Conservation (phyloP, 2,329 filamentous ascomycete species). For the Hypoxylon sp. region DNA sequence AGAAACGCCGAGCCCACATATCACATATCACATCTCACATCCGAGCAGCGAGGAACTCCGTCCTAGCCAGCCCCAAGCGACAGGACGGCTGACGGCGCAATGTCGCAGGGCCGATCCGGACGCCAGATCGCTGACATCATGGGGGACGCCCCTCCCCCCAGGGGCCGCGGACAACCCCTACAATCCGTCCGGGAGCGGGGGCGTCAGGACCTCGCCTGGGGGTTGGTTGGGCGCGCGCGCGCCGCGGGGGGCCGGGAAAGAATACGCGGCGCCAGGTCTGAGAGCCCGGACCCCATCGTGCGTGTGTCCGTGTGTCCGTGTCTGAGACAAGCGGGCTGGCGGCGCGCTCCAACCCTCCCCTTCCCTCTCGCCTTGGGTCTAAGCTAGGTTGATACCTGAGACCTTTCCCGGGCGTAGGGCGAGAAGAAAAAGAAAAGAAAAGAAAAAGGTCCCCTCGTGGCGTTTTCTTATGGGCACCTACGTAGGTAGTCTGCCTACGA, state of each 20-base stretch:
- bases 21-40: not conserved
- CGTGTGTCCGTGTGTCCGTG: too few species aligned
- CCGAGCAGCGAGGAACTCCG: not conserved
- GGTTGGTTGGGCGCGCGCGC: not conserved
- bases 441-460: not conserved
- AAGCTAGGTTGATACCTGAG: too few species aligned
- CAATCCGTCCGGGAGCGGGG: constrained; percentile 1
- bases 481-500: too few species aligned
- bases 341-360: not conserved
- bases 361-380: too few species aligned
- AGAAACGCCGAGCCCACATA: not conserved
- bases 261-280: not conserved
- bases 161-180: too few species aligned
- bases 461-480: not conserved
- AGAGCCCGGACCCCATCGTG: not conserved
- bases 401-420: too few species aligned
- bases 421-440: too few species aligned
- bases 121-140: constrained; percentile 16
- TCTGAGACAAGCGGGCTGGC: not conserved
- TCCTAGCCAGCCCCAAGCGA: not conserved
- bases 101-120: constrained; percentile 16
- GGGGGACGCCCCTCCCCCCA: not conserved
- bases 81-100: not conserved
- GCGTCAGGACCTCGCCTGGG: too few species aligned
- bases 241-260: not conserved